phyloP scores from a whole-genome alignment of 345 rosid genomes.

The Hibiscus syriacus region DNA sequence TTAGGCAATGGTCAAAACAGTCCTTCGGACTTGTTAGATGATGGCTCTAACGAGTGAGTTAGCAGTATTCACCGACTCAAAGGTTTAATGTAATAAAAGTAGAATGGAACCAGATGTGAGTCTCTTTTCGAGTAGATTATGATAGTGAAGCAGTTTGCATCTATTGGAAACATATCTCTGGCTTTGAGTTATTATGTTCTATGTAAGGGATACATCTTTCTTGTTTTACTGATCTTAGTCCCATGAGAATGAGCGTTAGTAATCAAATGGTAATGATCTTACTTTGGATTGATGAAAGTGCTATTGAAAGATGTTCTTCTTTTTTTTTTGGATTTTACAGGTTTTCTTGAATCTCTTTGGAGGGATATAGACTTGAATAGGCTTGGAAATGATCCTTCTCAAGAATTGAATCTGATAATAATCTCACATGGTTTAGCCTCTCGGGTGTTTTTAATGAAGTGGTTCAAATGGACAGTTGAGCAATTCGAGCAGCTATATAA shows the following conservation, averaged over 20 bases:
- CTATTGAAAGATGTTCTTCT: neutral
- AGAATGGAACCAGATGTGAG: neutral
- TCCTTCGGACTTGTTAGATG: too few species aligned
- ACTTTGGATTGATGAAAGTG: neutral
- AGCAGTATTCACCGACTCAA: neutral
- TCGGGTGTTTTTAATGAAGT: too few species aligned
- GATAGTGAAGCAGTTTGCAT: neutral
- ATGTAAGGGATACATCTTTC: too few species aligned
- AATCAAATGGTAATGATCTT: neutral
- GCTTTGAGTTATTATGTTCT: too few species aligned
- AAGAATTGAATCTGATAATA: conserved; percentile 75
- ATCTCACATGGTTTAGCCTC: conserved; percentile 72
- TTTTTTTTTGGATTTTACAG: conserved; percentile 7
- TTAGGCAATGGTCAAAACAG: too few species aligned
- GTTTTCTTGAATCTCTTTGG: too few species aligned
- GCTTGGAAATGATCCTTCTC: conserved; percentile 41
- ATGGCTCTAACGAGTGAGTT: neutral
- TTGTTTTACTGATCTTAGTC: neutral
- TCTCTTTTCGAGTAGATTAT: neutral
- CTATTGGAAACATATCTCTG: too few species aligned
- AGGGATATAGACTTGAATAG: conserved; percentile 80
- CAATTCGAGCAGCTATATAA: too few species aligned
- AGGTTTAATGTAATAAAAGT: too few species aligned
- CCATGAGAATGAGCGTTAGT: neutral
- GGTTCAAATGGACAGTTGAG: too few species aligned